These are phyloP conservation scores for Gaultheria prostrata DNA, from an alignment of 148 eudicot genomes.

Conservation along the genomic window DNA sequence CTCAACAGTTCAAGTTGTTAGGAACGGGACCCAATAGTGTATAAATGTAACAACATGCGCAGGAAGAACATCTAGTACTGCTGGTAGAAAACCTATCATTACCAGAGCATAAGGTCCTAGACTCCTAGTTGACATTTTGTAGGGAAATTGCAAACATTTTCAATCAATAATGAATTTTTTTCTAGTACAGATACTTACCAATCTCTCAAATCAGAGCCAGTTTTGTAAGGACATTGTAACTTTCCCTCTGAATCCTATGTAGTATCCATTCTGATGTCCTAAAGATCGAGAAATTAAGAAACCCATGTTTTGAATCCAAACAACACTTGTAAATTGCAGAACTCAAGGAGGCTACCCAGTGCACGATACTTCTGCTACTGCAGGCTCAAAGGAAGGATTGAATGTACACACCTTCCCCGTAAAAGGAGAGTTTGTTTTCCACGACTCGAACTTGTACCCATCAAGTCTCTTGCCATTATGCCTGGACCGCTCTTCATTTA, in stretches of 20 bases:
- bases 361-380: background rate
- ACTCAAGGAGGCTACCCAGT: background rate
- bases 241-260: background rate
- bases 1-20: background rate
- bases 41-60: background rate
- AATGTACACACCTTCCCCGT: background rate
- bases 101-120: background rate
- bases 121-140: background rate
- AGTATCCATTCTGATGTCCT: background rate
- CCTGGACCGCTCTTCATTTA: background rate
- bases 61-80: background rate
- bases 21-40: background rate
- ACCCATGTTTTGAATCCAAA: background rate
- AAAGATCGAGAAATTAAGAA: background rate
- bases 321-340: background rate
- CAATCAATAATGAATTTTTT: background rate
- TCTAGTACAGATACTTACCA: background rate
- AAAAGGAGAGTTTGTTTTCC: background rate
- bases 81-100: background rate
- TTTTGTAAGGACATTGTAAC: background rate
- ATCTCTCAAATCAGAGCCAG: background rate
- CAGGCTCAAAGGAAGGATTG: background rate
- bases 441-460: background rate
- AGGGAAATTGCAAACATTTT: background rate
- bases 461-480: background rate